A percentile compares a stretch with the other conserved stretches of the same genome.
Conservation (phyloP, 306 rosid species). For the Ormosia semicastrata region DNA sequence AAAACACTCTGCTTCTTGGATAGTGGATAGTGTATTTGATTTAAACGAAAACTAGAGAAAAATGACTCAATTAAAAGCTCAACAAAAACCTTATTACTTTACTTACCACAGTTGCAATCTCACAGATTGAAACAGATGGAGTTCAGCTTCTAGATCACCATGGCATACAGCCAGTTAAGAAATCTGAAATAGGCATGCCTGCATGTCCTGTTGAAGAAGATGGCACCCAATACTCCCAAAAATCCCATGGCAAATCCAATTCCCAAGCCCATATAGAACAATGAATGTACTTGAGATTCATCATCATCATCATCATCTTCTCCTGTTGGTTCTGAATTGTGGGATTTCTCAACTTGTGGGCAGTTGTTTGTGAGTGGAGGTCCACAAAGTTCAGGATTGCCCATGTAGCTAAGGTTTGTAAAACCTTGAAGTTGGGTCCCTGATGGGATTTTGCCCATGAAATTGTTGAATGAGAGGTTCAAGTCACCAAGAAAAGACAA, state of each 20-base stretch:
- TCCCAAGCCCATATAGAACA: conserved; percentile 24
- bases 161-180: background rate
- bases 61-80: background rate
- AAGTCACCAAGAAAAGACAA: conserved; percentile 11
- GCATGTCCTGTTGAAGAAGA: background rate
- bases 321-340: background rate
- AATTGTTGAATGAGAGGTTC: conserved; percentile 36
- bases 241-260: conserved; percentile 20
- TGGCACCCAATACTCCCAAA: background rate
- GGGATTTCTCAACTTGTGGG: background rate
- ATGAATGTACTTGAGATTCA: background rate
- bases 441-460: conserved; percentile 30
- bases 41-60: background rate
- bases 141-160: background rate
- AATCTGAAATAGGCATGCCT: conserved; percentile 22
- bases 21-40: background rate
- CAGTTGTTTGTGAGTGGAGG: conserved; percentile 9
- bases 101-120: background rate
- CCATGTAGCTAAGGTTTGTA: background rate
- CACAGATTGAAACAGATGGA: background rate
- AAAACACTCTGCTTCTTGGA: no score
- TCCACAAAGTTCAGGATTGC: conserved; percentile 25
- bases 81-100: background rate
- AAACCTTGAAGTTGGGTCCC: conserved; percentile 20
- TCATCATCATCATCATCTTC: no score